Base-by-base conservation (phyloP, 306 rosid genomes). In the Clitoria ternatea region DNA sequence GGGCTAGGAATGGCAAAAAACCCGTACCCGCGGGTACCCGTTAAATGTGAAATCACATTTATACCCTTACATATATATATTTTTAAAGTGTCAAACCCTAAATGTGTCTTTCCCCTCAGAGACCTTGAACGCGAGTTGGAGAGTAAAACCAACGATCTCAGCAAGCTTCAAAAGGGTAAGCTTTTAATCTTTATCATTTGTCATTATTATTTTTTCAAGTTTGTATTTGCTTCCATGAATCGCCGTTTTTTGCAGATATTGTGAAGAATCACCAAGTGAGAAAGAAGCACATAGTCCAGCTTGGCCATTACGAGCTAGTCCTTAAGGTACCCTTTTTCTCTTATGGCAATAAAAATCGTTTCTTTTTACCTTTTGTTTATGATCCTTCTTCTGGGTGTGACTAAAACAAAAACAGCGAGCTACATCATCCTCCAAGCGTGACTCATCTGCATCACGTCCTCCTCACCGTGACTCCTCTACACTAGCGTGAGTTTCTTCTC, bases 251-350 rank as follows among this genome's bases (percentile, higher is more conserved):
- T 77, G 3, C 81, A 94, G 99, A 91, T 82, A 85, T 95, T 65
- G 84, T 91, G 3, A 95, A 95, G 90, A 95, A 95, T 61, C 99
- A 95, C 73, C 99, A 91, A 86, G 86, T 89, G 67, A 83, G 99
- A 81, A 95, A 91, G 90, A 95, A 87, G 83, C 86, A 91, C 85
- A 95, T 96, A 0, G 84, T 95, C 15, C 97, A 95, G 78, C 96
- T 95, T 15, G 96, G 99, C 11, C 97, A 95, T 85, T 91, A 95
- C 69, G 99, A 95, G 84, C 97, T 95, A 33, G 99, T 95, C 76
- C 96, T 91, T n/a, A 91, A 94, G 96, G 97, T 89, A 52, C 18
- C 20, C 8, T 50, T 39, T 15, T 11, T 47, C 12, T 30, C 8
- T 37, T 23, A 2, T 1, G 2, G 4, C 12, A 20, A 49, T 12